phyloP scores from a whole-genome alignment of 1,284 basidiomycete species.

The Peniophora sp. region DNA sequence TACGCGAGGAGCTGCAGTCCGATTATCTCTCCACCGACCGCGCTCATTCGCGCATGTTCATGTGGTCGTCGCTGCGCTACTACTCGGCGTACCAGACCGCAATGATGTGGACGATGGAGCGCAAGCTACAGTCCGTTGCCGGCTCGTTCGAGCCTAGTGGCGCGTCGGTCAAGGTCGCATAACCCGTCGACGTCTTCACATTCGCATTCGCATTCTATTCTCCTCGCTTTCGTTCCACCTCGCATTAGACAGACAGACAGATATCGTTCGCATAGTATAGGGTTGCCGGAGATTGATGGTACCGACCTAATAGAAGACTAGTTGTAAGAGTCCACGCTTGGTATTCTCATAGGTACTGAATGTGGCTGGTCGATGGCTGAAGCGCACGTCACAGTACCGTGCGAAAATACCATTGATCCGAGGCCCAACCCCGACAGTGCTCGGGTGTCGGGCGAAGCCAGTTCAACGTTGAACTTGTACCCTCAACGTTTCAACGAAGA shows the following conservation, averaged over 20 bases:
- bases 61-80: slow-evolving; percentile 64
- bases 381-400: too few relatives aligned
- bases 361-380: too few relatives aligned
- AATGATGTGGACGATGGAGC: neutral
- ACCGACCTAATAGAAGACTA: too few relatives aligned
- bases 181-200: slow-evolving; percentile 5
- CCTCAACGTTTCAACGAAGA: too few relatives aligned
- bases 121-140: slow-evolving; percentile 15
- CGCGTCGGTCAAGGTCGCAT: slow-evolving; percentile 3
- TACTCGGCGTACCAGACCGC: slow-evolving; percentile 34
- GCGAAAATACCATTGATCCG: too few relatives aligned
- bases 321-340: too few relatives aligned
- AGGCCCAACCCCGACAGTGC: too few relatives aligned
- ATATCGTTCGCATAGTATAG: too few relatives aligned
- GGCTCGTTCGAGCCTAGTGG: slow-evolving; percentile 15
- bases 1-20: slow-evolving; percentile 60
- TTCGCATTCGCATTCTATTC: slow-evolving; percentile 5
- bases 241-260: neutral
- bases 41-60: slow-evolving; percentile 58
- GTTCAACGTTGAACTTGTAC: too few relatives aligned
- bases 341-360: too few relatives aligned
- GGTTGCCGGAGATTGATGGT: too few relatives aligned
- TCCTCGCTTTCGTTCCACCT: neutral
- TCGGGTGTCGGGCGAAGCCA: too few relatives aligned
- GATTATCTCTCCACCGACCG: slow-evolving; percentile 61